These are phyloP conservation scores for Coemansia sp. DNA, from an alignment of 192 early-diverging fungal genomes.

Conservation along the genomic window DNA sequence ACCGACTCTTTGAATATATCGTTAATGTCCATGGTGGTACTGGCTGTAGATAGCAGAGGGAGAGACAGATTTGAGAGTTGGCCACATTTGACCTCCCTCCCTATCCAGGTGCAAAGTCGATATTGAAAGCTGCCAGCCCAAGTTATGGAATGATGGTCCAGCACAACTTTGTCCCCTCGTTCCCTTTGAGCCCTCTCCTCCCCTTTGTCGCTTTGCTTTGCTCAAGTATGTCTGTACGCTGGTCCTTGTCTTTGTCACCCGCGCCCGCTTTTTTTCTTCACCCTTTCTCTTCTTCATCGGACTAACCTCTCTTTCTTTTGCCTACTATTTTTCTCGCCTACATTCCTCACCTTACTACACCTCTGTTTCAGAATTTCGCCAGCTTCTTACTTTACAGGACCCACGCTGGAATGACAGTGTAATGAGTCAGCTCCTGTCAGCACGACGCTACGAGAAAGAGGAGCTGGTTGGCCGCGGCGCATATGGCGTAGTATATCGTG, in stretches of 20 bases:
- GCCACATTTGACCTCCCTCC: not conserved
- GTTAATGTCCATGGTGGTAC: constrained; percentile 34
- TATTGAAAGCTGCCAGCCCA: not conserved
- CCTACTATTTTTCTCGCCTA: not conserved
- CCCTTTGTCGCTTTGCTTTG: not conserved
- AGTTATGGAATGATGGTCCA: not conserved
- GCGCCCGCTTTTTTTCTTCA: not conserved
- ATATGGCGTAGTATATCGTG: constrained; percentile 53
- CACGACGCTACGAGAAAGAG: constrained; percentile 51
- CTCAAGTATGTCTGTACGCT: not conserved
- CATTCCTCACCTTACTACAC: not conserved
- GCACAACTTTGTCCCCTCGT: not conserved
- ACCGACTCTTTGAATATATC: constrained; percentile 50
- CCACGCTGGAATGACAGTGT: constrained; percentile 31
- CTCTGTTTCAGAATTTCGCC: not conserved
- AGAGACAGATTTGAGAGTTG: not conserved
- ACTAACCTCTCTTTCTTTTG: not conserved
- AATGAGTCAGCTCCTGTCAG: constrained; percentile 47
- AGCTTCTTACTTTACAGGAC: not conserved
- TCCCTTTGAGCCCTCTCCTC: not conserved
- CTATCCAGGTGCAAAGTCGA: not conserved
- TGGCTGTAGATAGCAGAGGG: not conserved
- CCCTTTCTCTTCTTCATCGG: not conserved
- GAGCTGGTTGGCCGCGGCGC: constrained; percentile 53
- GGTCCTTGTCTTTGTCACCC: not conserved